A percentile compares a stretch with the other conserved stretches of the same genome.
phyloP scores from a whole-genome alignment of 2,329 filamentous ascomycete species.

The Clonostachys solani region DNA sequence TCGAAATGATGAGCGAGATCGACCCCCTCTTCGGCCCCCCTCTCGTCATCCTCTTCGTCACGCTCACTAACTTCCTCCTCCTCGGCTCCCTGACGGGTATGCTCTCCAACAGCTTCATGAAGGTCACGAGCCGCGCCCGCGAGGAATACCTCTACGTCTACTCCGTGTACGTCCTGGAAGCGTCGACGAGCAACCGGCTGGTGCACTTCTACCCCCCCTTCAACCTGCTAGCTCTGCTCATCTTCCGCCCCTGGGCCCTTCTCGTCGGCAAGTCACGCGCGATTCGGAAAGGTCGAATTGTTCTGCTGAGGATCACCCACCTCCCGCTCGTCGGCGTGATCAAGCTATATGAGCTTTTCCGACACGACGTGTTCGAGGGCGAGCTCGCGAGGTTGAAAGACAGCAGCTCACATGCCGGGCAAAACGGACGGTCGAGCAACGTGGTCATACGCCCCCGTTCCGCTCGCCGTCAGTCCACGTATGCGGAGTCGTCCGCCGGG shows the following conservation, averaged over 20 bases:
- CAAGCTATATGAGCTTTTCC: conserved; percentile 58
- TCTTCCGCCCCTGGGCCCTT: conserved; percentile 69
- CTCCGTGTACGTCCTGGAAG: conserved; percentile 60
- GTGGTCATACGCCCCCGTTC: conserved; percentile 6
- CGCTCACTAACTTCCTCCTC: conserved; percentile 72
- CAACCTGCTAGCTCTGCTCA: conserved; percentile 69
- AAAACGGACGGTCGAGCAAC: conserved; percentile 11
- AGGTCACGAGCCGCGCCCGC: conserved; percentile 57
- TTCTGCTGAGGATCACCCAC: conserved; percentile 60
- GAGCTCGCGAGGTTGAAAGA: conserved; percentile 46
- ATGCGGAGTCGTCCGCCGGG: neutral
- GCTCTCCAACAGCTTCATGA: conserved; percentile 70
- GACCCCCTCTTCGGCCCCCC: conserved; percentile 55
- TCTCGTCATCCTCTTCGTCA: conserved; percentile 70
- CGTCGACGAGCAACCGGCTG: conserved; percentile 63
- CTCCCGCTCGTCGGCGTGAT: conserved; percentile 68
- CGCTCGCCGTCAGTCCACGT: conserved; percentile 7
- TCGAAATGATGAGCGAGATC: conserved; percentile 61
- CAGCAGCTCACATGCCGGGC: conserved; percentile 22
- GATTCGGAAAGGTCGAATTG: conserved; percentile 58
- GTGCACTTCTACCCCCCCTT: conserved; percentile 69
- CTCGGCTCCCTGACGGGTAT: conserved; percentile 77
- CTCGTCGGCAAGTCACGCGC: conserved; percentile 59
- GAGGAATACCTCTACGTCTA: conserved; percentile 81
- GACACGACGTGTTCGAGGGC: conserved; percentile 29